Evolutionary conservation across 2,329 filamentous ascomycete genomes (phyloP), one percentile per base, ranked within the genome.

Genomic region (Diaporthe ilicicola): DNA sequence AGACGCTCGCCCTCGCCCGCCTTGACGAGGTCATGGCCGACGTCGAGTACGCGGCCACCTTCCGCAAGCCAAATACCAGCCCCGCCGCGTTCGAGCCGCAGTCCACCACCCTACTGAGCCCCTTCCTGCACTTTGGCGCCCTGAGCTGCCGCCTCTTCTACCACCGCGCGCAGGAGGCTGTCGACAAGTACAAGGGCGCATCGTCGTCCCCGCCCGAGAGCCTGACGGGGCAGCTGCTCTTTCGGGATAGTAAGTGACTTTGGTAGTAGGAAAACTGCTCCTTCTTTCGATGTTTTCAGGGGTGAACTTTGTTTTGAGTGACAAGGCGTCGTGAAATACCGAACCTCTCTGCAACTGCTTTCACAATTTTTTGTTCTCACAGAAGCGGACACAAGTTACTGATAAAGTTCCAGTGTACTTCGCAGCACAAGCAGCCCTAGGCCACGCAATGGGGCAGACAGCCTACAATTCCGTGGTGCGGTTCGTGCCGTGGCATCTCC

Each of bases 401-500:
- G 1, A 64, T 8, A 50, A 0, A 22, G 17, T 15, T 1, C 2
- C 3, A 64, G 59, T 95, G 93, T 95, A 94, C 80, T 94, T 95
- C 75, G 92, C 88, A 17, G 92, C 92, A 0, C 92, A 95, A 77
- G 91, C 92, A 0, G 86, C 88, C 0, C 82, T 94, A 1, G 92
- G 92, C 0, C 84, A 87, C 39, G 76, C 82, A 0, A 94, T 93
- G 75, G 84, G 82, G 1, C 91, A 93, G 76, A 91, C 91, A 0
- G 82, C 87, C 61, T 87, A 88, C 44, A 95, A 95, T 76, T 79
- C 85, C 0, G 82, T 91, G 73, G 91, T 89, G 48, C 87, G 92
- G n/a, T 94, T 94, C 79, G 88, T 95, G 17, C 92, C 92, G 4
- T 95, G 93, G 93, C 92, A 94, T 76, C 81, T 95, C 1, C 92